Evolutionary conservation across 257 asterid genomes (phyloP).

Genomic region (Capsicum baccatum): DNA sequence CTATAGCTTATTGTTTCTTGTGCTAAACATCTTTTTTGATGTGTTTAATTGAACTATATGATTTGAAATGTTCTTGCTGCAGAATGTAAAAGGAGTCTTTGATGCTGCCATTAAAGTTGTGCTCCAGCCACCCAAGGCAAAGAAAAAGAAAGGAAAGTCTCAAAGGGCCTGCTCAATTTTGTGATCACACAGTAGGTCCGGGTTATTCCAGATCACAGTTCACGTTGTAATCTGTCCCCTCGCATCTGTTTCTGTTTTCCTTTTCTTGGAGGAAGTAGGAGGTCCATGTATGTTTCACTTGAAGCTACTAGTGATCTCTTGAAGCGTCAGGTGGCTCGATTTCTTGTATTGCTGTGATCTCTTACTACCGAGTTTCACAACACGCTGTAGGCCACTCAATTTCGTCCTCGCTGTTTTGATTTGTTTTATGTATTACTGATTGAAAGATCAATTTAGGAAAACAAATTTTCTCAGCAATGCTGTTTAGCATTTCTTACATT

Average conservation of each 20-base stretch:
- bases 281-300: slow-evolving; percentile 43
- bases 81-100: slow-evolving; percentile 44
- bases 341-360: slow-evolving; percentile 41
- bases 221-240: slow-evolving; percentile 30
- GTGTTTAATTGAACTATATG: not conserved
- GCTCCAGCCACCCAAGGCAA: slow-evolving; percentile 44
- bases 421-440: slow-evolving; percentile 59
- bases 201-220: slow-evolving; percentile 36
- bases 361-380: slow-evolving; percentile 41
- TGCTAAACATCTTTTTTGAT: not conserved
- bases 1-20: not conserved
- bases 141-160: slow-evolving; percentile 40
- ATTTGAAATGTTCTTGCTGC: not conserved
- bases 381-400: slow-evolving; percentile 51
- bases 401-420: slow-evolving; percentile 55
- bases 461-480: slow-evolving; percentile 44
- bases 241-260: slow-evolving; percentile 45
- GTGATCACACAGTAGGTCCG: slow-evolving; percentile 40
- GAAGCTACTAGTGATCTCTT: slow-evolving; percentile 51
- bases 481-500: slow-evolving; percentile 34
- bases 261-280: slow-evolving; percentile 53
- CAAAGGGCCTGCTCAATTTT: slow-evolving; percentile 42
- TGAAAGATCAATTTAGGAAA: slow-evolving; percentile 43
- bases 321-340: slow-evolving; percentile 51
- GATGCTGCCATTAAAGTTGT: slow-evolving; percentile 48